These are phyloP conservation scores for Kentomonas sorsogonicus DNA, from an alignment of 208 protist species.

Conservation along the genomic window DNA sequence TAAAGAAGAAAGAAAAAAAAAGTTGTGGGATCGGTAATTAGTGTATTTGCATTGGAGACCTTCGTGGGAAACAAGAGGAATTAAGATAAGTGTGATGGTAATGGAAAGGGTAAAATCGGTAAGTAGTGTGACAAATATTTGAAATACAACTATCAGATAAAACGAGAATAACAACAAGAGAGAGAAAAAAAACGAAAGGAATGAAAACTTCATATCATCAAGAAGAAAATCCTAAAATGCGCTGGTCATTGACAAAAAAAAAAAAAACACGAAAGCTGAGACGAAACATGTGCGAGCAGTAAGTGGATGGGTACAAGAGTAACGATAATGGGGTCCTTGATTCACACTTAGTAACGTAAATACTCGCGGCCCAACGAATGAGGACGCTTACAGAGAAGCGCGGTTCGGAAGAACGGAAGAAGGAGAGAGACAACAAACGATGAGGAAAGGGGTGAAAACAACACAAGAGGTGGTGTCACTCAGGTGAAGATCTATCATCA, in stretches of 20 bases:
- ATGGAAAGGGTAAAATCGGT: slow-evolving; percentile 3
- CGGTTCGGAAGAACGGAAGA: too few relatives aligned
- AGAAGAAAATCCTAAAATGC: slow-evolving; percentile 6
- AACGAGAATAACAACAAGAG: slow-evolving; percentile 13
- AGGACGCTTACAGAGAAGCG: too few relatives aligned
- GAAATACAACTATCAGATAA: slow-evolving; percentile 4
- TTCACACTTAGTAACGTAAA: too few relatives aligned
- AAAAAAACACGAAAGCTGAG: slow-evolving; percentile 7
- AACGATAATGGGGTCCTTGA: too few relatives aligned
- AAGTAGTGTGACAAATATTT: slow-evolving; percentile 10
- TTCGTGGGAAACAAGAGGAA: slow-evolving; percentile 2
- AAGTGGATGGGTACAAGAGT: slow-evolving; percentile 1
- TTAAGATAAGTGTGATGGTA: slow-evolving; percentile 3
- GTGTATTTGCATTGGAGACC: too few relatives aligned
- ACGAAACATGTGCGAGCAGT: slow-evolving; percentile 1
- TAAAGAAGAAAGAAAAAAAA: too few relatives aligned
- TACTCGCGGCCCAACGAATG: too few relatives aligned
- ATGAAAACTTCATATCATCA: neutral
- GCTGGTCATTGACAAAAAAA: slow-evolving; percentile 9
- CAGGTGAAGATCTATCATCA: too few relatives aligned
- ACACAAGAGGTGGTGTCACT: too few relatives aligned
- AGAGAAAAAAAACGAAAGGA: slow-evolving; percentile 9
- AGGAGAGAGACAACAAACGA: too few relatives aligned
- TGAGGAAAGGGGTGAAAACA: too few relatives aligned
- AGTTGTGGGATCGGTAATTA: too few relatives aligned